Conservation (phyloP, 768 basidiomycete genomes). For the Amanita rimosa region DNA sequence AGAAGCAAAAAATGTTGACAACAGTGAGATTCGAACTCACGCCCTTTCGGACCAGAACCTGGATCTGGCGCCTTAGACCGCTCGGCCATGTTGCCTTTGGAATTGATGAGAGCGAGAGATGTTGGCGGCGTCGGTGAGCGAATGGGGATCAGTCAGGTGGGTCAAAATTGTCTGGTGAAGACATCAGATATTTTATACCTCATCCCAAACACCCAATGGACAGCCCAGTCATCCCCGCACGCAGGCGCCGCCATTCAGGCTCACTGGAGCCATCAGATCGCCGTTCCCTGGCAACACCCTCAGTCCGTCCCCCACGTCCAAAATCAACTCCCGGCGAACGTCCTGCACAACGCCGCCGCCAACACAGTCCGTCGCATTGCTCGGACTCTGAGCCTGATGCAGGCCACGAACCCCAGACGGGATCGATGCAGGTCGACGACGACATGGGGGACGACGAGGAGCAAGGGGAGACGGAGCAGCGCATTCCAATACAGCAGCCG, state of each 20-base stretch:
- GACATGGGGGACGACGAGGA: slow-evolving; percentile 13
- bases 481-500: neutral
- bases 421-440: slow-evolving; percentile 16
- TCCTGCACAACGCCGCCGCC: slow-evolving; percentile 33
- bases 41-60: slow-evolving; percentile 29
- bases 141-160: too few relatives aligned
- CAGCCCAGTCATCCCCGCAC: slow-evolving; percentile 21
- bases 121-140: too few relatives aligned
- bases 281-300: slow-evolving; percentile 6
- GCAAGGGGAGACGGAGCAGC: slow-evolving; percentile 3
- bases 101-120: too few relatives aligned
- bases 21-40: slow-evolving; percentile 26
- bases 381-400: slow-evolving; percentile 22
- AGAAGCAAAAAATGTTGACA: slow-evolving; percentile 11
- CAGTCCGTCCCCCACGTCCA: slow-evolving; percentile 50
- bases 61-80: slow-evolving; percentile 51
- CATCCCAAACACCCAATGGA: neutral
- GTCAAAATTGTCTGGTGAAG: too few relatives aligned
- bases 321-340: slow-evolving; percentile 68
- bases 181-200: neutral
- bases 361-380: slow-evolving; percentile 28
- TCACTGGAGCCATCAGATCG: slow-evolving; percentile 29
- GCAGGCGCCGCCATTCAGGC: slow-evolving; percentile 57
- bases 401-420: slow-evolving; percentile 5
- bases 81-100: slow-evolving; percentile 34